Conservation (phyloP, 106 monocot species). For the Triglochin maritima region DNA sequence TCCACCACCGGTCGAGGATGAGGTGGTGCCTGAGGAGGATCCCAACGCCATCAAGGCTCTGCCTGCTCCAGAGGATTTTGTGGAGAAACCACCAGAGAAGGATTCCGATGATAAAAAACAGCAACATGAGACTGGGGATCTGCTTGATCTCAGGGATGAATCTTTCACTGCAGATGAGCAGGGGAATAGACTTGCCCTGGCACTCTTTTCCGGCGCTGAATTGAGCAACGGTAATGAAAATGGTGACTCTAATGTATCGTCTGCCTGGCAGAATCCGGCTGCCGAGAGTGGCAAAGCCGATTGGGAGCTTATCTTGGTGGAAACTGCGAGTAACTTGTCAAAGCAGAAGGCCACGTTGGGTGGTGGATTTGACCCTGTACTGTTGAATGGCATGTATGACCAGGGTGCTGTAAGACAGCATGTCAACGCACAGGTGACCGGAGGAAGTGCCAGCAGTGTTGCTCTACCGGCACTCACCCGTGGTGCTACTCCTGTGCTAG, state of each 20-base stretch:
- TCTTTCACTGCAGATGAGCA: slow-evolving; percentile 40
- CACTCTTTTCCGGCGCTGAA: slow-evolving; percentile 45
- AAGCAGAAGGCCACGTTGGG: slow-evolving; percentile 55
- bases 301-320: slow-evolving; percentile 77
- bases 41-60: slow-evolving; percentile 11
- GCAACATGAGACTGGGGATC: slow-evolving; percentile 18
- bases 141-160: slow-evolving; percentile 67
- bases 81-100: not conserved
- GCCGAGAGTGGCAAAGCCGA: slow-evolving; percentile 59
- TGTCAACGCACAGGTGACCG: slow-evolving; percentile 31
- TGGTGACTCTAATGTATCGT: slow-evolving; percentile 26
- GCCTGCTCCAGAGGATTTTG: slow-evolving; percentile 6
- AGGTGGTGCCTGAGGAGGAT: slow-evolving; percentile 7
- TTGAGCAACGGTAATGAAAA: slow-evolving; percentile 4
- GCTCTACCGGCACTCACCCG: slow-evolving; percentile 13
- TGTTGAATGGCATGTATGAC: slow-evolving; percentile 86
- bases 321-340: slow-evolving; percentile 62
- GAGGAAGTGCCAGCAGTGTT: slow-evolving; percentile 79
- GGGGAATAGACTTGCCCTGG: slow-evolving; percentile 55
- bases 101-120: not conserved
- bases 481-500: slow-evolving; percentile 34
- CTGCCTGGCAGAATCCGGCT: slow-evolving; percentile 80
- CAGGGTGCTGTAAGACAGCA: slow-evolving; percentile 63
- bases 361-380: slow-evolving; percentile 65
- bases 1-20: not conserved